Base-by-base conservation (phyloP, 768 basidiomycete genomes). In the Mycena floridula region DNA sequence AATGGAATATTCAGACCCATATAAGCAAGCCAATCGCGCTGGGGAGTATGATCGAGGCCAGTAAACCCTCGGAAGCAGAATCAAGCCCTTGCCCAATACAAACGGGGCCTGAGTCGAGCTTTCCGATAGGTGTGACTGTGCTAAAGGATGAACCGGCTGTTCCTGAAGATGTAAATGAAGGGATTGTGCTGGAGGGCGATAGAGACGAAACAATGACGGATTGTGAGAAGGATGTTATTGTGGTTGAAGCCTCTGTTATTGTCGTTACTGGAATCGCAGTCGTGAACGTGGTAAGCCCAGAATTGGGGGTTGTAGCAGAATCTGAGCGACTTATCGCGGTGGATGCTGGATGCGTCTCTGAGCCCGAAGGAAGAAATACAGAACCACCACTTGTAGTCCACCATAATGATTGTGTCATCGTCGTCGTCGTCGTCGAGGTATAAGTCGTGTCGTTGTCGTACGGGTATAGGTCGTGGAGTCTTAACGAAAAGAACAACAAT, bases 41-140 rank as follows among this genome's bases (percentile, higher is more conserved):
- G n/a, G 79, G 74, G 23, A 85, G 52, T 38, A 84, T 59, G 25
- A 82, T 55, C 6, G 77, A 69, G 13, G 80, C 70, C 13, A 89
- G 54, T 5, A 87, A 56, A 11, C 86, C 86, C 48, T 75, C 66
- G 7, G 80, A 72, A 13, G 76, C 72, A 22, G 77, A 68, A 60
- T 89, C 86, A 23, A 85, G 48, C 3, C 82, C 82, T 22, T 74
- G 52, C 26, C 86, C 86, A 42, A 81, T 69, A 58, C 86, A 89
- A 2, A 83, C 64, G 13, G 70, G 52, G 25, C 55, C 53, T 28
- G 61, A n/a, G 58, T 42, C 24, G 45, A 54, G 44, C 27, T 56
- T 27, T 42, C 43, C 42, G 20, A 25, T 40, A 8, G 40, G 46
- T 21, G 44, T 50, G 21, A 54, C 41, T n/a, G 61, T 52, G 24